These are phyloP conservation scores for Chernovozyma aurita DNA, from an alignment of 1,139 yeast genomes.

Conservation along the genomic window DNA sequence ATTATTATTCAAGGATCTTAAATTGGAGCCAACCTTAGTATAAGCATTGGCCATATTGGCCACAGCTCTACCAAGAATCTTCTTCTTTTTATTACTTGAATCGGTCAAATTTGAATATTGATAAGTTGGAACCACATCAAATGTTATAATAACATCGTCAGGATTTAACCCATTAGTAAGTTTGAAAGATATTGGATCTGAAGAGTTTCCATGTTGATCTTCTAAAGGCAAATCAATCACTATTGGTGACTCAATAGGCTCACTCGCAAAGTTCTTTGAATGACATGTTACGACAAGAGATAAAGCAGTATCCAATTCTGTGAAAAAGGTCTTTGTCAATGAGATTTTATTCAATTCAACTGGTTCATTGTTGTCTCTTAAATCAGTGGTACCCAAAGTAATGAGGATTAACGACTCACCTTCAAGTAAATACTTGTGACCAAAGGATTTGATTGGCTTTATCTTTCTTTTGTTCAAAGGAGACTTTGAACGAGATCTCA, in stretches of 20 bases:
- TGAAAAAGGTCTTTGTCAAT: conserved; percentile 66
- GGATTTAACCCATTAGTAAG: conserved; percentile 47
- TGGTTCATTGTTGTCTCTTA: conserved; percentile 56
- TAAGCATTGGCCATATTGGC: conserved; percentile 64
- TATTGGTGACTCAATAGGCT: conserved; percentile 57
- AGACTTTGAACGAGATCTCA: conserved; percentile 22
- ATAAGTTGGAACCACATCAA: conserved; percentile 93
- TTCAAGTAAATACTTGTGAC: conserved; percentile 67
- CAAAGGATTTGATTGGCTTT: conserved; percentile 74
- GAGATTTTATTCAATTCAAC: conserved; percentile 72
- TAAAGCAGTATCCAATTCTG: conserved; percentile 85
- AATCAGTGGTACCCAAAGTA: conserved; percentile 84
- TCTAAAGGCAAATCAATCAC: conserved; percentile 80
- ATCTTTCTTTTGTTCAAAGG: conserved; percentile 22
- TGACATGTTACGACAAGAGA: conserved; percentile 67
- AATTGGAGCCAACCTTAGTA: conserved; percentile 66
- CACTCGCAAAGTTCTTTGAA: conserved; percentile 30
- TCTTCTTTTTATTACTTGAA: conserved; percentile 20
- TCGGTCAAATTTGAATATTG: conserved; percentile 27
- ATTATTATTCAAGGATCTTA: conserved; percentile 63
- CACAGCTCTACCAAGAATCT: conserved; percentile 80
- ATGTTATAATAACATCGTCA: conserved; percentile 58
- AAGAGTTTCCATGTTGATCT: conserved; percentile 68
- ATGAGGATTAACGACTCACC: conserved; percentile 68
- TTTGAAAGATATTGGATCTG: conserved; percentile 80